Percentiles rank a stretch among this genome's conserved stretches.
Evolutionary conservation across 2,329 filamentous ascomycete genomes (phyloP).

Genomic region (Metarhizium rileyi): DNA sequence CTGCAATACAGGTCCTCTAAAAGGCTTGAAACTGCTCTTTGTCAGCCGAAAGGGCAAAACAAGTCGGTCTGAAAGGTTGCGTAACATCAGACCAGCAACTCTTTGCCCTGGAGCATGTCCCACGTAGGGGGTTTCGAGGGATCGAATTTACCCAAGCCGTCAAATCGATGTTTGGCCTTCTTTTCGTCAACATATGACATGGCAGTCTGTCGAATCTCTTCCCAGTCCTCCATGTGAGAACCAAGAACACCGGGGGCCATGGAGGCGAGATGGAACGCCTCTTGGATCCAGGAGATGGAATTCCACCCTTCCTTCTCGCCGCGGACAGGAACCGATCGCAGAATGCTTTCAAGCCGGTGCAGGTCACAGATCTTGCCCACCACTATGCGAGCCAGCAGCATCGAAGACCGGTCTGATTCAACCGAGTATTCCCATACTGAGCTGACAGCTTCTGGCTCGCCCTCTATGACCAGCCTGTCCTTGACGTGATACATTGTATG

Average conservation of each 20-base stretch:
- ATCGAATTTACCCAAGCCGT: conserved; percentile 6
- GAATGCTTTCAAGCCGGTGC: conserved; percentile 3
- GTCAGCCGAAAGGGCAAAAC: background rate
- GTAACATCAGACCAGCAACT: background rate
- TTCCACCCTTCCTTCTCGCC: conserved; percentile 6
- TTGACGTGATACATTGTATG: conserved; percentile 8
- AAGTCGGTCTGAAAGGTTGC: background rate
- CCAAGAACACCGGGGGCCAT: conserved; percentile 3
- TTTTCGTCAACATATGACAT: conserved; percentile 9
- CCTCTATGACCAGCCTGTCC: conserved; percentile 3
- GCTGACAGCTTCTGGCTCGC: conserved; percentile 3
- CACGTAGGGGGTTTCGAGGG: conserved; percentile 5
- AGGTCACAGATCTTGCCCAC: conserved; percentile 6
- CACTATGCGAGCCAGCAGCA: conserved; percentile 5
- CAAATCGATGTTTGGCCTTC: conserved; percentile 7
- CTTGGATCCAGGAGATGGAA: conserved; percentile 6
- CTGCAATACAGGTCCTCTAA: too few species aligned
- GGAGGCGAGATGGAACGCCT: conserved; percentile 3
- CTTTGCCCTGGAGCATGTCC: conserved; percentile 7
- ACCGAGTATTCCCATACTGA: conserved; percentile 6
- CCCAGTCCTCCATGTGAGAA: conserved; percentile 3
- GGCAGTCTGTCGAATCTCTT: conserved; percentile 4
- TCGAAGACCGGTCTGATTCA: conserved; percentile 4
- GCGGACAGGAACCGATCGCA: conserved; percentile 4
- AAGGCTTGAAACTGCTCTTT: too few species aligned